Base-by-base conservation (phyloP, 2,329 filamentous ascomycete species). In the Penicillium sp. region DNA sequence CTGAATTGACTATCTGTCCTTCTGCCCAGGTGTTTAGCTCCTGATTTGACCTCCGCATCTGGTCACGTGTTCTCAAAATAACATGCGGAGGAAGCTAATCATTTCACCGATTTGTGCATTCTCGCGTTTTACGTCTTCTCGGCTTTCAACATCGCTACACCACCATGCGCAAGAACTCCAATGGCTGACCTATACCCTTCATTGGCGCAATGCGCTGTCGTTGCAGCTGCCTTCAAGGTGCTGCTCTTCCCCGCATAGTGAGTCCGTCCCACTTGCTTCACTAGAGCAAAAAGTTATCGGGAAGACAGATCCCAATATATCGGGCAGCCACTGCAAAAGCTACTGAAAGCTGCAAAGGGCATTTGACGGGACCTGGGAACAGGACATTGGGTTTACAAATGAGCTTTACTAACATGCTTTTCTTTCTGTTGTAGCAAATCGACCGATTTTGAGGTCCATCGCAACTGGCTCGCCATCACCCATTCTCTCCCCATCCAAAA, bases 401-500 rank as follows among this genome's bases (percentile, higher is more conserved):
- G 51, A 51, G 16, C 39, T 51, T 45, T 18, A 11, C 52, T 43
- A 18, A 56, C 35, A 47, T 39, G 5, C 24, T 46, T 29, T 38
- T 53, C 37, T 42, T 37, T 62, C 39, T 45, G 56, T 50, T 56
- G 56, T 75, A 97, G 92, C 81, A 97, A 96, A 81, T 99, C 94
- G 6, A 99, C 94, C 66, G 94, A 99, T 75, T 99, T 99, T 69
- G 94, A 99, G 76, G 94, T 99, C 53, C 94, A 99, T 77, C 88
- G 94, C 63, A 99, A 99, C 79, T 99, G 94, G 94, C 86, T 99
- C 39, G 94, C 94, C 61, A 91, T 97, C 66, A 97, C 94, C 5
- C 82, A 96, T 76, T 96, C 89, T 59, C 82, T 97, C 20, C 90
- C 93, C 3, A 77, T 92, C 49, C 86, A 89, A 74, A 82, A 95